phyloP scores from a whole-genome alignment of 192 early-diverging fungal species.

The Diversispora epigaea region DNA sequence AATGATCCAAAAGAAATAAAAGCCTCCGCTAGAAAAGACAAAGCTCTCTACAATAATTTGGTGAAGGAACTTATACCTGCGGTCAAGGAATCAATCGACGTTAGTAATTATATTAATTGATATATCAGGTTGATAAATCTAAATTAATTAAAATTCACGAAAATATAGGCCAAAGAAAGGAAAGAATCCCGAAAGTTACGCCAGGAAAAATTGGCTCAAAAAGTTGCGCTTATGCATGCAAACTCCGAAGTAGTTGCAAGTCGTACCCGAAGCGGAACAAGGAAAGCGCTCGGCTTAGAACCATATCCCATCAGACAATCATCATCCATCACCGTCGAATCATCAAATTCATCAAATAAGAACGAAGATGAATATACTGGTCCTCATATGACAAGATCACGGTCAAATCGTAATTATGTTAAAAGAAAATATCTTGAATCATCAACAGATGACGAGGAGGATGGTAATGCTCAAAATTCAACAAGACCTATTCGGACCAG shows the following conservation, averaged over 20 bases:
- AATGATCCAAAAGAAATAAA: slow-evolving; percentile 23
- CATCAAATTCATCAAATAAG: no score
- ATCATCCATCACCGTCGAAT: no score
- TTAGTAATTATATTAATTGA: background rate
- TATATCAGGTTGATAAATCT: background rate
- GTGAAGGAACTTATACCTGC: slow-evolving; percentile 1
- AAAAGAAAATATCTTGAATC: no score
- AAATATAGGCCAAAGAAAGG: slow-evolving; percentile 8
- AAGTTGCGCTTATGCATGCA: slow-evolving; percentile 14
- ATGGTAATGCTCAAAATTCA: no score
- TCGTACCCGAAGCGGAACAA: slow-evolving; percentile 22
- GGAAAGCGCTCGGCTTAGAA: background rate
- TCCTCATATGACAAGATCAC: no score
- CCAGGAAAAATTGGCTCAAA: slow-evolving; percentile 21
- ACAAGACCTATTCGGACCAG: no score
- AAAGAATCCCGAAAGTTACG: background rate
- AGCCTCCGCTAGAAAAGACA: slow-evolving; percentile 5
- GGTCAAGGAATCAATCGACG: slow-evolving; percentile 2
- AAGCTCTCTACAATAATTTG: background rate
- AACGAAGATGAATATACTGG: no score
- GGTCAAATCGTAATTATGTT: no score
- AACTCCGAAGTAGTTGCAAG: slow-evolving; percentile 5
- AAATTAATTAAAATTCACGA: background rate
- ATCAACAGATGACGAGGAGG: no score
- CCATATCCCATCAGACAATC: background rate